These are phyloP conservation scores for Globisporangium nagaii DNA, from an alignment of 352 stramenopile genomes.

Conservation along the genomic window DNA sequence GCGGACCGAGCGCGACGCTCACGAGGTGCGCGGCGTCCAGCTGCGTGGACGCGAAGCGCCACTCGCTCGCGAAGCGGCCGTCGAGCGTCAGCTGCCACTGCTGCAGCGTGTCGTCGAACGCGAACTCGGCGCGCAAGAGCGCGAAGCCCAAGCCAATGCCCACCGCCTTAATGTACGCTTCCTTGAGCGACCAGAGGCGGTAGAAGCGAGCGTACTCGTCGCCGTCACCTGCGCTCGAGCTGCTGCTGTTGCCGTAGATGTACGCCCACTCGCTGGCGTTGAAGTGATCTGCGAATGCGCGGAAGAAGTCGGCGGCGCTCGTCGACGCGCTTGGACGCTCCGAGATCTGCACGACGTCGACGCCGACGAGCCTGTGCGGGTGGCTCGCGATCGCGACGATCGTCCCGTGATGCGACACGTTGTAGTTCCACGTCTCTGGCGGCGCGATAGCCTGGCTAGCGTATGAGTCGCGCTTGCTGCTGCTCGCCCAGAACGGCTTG, in stretches of 20 bases:
- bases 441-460: not conserved
- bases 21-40: conserved; percentile 33
- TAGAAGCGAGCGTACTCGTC: conserved; percentile 36
- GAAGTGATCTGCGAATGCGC: conserved; percentile 54
- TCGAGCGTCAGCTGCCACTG: conserved; percentile 39
- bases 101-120: conserved; percentile 5
- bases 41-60: conserved; percentile 33
- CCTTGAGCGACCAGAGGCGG: conserved; percentile 71
- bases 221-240: not conserved
- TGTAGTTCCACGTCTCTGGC: conserved; percentile 63
- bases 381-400: conserved; percentile 61
- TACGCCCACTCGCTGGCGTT: conserved; percentile 51
- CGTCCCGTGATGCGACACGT: conserved; percentile 70
- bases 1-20: conserved; percentile 40
- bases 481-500: conserved; percentile 57
- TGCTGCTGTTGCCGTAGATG: conserved; percentile 21
- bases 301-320: conserved; percentile 40
- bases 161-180: conserved; percentile 72
- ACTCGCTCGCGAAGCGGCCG: conserved; percentile 26
- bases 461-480: not conserved
- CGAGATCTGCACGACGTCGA: conserved; percentile 58
- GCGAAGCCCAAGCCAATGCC: conserved; percentile 63
- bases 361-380: conserved; percentile 36
- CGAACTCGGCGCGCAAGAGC: conserved; percentile 52
- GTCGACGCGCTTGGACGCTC: conserved; percentile 33